phyloP scores from a whole-genome alignment of 2,329 filamentous ascomycete species.

The Pestalotiopsis sp. region DNA sequence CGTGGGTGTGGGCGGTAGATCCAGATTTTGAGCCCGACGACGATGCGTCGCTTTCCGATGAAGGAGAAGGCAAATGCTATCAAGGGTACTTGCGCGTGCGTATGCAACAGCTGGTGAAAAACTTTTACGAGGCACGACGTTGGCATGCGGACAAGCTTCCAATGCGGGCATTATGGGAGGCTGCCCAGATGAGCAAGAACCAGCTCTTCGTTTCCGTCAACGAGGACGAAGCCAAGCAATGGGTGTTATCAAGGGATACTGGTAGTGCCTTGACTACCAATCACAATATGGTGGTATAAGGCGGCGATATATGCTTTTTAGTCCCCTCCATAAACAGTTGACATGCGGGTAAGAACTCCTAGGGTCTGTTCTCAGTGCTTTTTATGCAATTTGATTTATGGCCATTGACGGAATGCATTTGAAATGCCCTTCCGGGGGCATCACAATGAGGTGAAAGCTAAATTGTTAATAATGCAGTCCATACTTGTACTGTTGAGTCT shows the following conservation, averaged over 20 bases:
- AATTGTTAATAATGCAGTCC: no score
- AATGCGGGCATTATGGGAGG: background rate
- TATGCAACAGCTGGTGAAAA: slow-evolving; percentile 11
- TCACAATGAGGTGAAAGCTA: no score
- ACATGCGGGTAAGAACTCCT: no score
- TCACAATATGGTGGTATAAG: background rate
- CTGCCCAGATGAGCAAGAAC: background rate
- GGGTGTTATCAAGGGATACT: background rate
- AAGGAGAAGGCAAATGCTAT: background rate
- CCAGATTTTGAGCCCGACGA: slow-evolving; percentile 2
- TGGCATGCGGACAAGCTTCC: background rate
- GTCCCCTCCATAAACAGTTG: no score
- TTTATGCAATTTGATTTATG: no score
- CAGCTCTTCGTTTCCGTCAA: slow-evolving; percentile 3
- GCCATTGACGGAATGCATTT: no score
- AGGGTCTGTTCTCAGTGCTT: no score
- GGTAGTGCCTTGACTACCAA: background rate
- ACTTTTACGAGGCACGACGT: slow-evolving; percentile 5
- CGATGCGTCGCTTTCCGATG: background rate
- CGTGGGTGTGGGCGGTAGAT: slow-evolving; percentile 9
- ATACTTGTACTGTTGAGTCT: no score
- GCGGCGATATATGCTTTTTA: no score
- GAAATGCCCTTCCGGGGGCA: no score
- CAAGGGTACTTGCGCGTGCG: slow-evolving; percentile 1
- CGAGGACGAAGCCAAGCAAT: slow-evolving; percentile 1